These are phyloP conservation scores for Cunninghamia lanceolata DNA, from an alignment of 75 land plant genomes.

Conservation along the genomic window DNA sequence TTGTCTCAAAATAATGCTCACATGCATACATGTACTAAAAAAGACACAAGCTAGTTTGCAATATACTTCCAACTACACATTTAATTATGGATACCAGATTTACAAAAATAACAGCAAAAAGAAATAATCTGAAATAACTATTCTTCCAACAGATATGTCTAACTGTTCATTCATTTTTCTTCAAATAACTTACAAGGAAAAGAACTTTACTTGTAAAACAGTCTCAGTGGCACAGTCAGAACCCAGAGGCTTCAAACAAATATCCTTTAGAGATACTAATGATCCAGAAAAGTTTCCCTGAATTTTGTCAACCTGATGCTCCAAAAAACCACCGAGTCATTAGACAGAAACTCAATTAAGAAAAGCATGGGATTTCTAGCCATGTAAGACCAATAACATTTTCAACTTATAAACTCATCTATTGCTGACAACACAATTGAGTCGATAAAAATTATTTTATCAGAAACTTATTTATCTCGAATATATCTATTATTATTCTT, in stretches of 20 bases:
- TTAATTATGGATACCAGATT: neutral
- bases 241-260: slow-evolving; percentile 93
- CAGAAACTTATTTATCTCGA: neutral
- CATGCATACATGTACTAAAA: neutral
- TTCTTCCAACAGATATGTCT: neutral
- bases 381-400: neutral
- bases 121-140: neutral
- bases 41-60: neutral
- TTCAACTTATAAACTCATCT: neutral
- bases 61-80: neutral
- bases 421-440: neutral
- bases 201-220: slow-evolving; percentile 67
- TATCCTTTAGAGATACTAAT: slow-evolving; percentile 71
- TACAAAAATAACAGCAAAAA: neutral
- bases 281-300: slow-evolving; percentile 78
- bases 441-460: neutral
- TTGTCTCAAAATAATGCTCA: neutral
- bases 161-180: neutral
- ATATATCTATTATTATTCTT: neutral
- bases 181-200: neutral
- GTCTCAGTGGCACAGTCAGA: slow-evolving; percentile 94
- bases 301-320: slow-evolving; percentile 68
- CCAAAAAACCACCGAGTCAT: slow-evolving; percentile 8
- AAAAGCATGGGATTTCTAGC: neutral
- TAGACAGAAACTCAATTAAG: neutral